Base-by-base conservation (phyloP, 2,329 filamentous ascomycete species). In the Aureobasidium vineae region DNA sequence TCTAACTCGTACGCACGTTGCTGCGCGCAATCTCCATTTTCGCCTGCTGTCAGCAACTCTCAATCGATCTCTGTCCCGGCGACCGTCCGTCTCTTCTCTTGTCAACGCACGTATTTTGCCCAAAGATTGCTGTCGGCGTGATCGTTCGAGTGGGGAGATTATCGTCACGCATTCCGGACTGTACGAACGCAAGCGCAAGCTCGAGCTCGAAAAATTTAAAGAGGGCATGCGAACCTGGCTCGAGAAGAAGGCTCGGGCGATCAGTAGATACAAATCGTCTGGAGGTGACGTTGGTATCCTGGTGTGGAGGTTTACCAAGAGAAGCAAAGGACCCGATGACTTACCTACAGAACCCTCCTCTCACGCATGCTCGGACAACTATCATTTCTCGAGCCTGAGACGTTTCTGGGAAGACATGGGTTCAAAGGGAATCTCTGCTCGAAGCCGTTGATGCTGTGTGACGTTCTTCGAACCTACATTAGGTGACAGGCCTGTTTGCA, bases 131-230 rank as follows among this genome's bases (percentile, higher is more conserved):
- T 84, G 74, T 68, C 69, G 71, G 68, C 66, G 71, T 64, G 70
- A 75, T 70, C 64, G 74, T 64, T 60, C 72, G 56, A 73, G 74
- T 67, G 75, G 75, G 41, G 71, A 78, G 54, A 70, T 75, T 67
- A 67, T 78, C 19, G 76, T 73, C 73, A 15, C 41, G 13, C 31
- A 40, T 21, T 66, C 68, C 40, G 70, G 70, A 72, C 79, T 89
- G 1, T 84, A 90, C n/a, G 86, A 86, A 33, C 82, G 82, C 69
- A 85, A 85, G 72, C 80, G 85, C 65, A 84, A 83, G 15, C 81
- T 91, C 19, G 88, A 91, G 77, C 83, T 84, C 70, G 87, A 90
- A 77, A 81, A 82, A 68, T 80, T 91, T 50, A 90, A 90, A 73
- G 88, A 91, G 71, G 82, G 82, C 19, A 75, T 91, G 68, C 78